These are phyloP conservation scores for Micractinium sp. DNA, from an alignment of 139 green algal species.

Conservation along the genomic window DNA sequence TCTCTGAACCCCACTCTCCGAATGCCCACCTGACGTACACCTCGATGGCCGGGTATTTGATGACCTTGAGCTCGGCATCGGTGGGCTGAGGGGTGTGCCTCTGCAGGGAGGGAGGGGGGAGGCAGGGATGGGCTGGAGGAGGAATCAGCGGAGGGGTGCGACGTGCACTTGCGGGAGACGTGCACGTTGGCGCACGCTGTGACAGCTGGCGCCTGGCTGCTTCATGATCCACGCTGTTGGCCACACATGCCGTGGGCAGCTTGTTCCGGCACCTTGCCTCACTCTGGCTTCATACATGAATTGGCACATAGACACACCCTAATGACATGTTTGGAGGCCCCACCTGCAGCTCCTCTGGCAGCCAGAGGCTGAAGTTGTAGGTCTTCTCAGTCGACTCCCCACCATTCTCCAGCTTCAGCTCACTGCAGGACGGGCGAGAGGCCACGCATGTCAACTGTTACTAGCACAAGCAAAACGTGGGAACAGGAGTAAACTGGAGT, in stretches of 20 bases:
- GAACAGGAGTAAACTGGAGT: too few relatives aligned
- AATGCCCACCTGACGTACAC: conserved; percentile 3
- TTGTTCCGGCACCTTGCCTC: too few relatives aligned
- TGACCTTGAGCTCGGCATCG: conserved; percentile 22
- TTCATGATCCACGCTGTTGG: too few relatives aligned
- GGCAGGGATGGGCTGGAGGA: neutral
- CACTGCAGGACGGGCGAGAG: neutral
- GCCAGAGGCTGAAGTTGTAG: conserved; percentile 28
- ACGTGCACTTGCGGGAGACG: too few relatives aligned
- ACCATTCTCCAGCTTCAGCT: conserved; percentile 23
- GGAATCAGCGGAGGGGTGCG: too few relatives aligned
- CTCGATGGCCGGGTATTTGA: neutral
- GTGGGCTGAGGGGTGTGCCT: conserved; percentile 31
- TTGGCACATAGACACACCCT: too few relatives aligned
- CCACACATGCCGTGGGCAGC: too few relatives aligned
- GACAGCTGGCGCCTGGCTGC: neutral
- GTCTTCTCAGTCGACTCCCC: neutral
- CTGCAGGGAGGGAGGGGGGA: neutral
- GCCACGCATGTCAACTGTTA: too few relatives aligned
- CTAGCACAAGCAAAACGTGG: too few relatives aligned
- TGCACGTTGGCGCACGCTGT: neutral
- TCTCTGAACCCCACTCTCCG: too few relatives aligned
- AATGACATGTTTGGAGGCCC: too few relatives aligned
- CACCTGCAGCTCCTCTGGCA: conserved; percentile 27
- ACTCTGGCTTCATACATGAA: too few relatives aligned